Conservation (phyloP, 2,329 filamentous ascomycete genomes). For the Aureobasidium sp. region DNA sequence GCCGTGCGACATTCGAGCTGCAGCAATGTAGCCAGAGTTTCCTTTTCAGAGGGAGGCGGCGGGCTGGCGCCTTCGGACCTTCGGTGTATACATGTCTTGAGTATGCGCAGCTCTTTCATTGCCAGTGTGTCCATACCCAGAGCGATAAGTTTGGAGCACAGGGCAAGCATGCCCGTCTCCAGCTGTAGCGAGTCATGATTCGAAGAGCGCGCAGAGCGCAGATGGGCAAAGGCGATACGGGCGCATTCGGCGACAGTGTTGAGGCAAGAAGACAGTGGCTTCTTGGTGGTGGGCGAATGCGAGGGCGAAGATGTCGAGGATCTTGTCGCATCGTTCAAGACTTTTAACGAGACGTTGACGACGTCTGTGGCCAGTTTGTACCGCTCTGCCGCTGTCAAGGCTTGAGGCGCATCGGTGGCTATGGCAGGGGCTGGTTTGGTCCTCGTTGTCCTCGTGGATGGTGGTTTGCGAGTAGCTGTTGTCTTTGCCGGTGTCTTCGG, state of each 20-base stretch:
- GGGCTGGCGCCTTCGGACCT: neutral
- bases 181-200: conserved; percentile 50
- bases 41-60: conserved; percentile 25
- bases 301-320: neutral
- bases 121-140: conserved; percentile 62
- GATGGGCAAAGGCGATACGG: conserved; percentile 57
- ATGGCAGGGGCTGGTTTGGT: neutral
- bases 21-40: conserved; percentile 54
- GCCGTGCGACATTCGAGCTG: conserved; percentile 47
- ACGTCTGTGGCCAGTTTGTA: conserved; percentile 64
- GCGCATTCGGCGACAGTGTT: conserved; percentile 55
- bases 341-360: conserved; percentile 63
- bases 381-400: conserved; percentile 53
- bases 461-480: neutral
- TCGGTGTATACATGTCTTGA: conserved; percentile 38
- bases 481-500: neutral
- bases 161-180: conserved; percentile 65
- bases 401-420: conserved; percentile 21
- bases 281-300: neutral
- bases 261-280: neutral
- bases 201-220: conserved; percentile 52
- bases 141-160: conserved; percentile 58
- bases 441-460: neutral
- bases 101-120: conserved; percentile 57
- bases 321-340: conserved; percentile 61